phyloP scores from a whole-genome alignment of 805 yeast genomes.

The Kuraishia borneana region DNA sequence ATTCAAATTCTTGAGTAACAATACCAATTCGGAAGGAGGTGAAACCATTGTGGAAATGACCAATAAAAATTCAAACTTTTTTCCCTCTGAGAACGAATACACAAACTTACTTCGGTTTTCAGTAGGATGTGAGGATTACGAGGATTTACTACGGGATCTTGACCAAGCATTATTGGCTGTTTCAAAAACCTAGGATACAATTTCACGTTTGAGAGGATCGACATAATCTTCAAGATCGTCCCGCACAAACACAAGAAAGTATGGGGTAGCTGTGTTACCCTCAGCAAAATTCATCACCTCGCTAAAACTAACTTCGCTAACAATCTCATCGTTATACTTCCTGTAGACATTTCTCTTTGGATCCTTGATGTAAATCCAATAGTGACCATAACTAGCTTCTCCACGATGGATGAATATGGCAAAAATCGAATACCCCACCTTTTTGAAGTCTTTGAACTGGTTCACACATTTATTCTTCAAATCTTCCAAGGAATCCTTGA shows the following conservation, averaged over 20 bases:
- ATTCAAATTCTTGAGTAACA: slow-evolving; percentile 37
- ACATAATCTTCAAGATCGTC: slow-evolving; percentile 46
- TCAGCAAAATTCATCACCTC: slow-evolving; percentile 59
- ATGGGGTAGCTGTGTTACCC: slow-evolving; percentile 87
- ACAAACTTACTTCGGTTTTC: slow-evolving; percentile 31
- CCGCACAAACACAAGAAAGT: slow-evolving; percentile 75
- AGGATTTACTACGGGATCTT: slow-evolving; percentile 38
- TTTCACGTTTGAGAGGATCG: slow-evolving; percentile 51
- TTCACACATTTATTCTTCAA: slow-evolving; percentile 38
- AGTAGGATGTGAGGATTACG: slow-evolving; percentile 41
- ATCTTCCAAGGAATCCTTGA: slow-evolving; percentile 25
- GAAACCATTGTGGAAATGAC: slow-evolving; percentile 42
- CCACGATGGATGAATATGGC: slow-evolving; percentile 94
- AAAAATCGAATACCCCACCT: slow-evolving; percentile 71
- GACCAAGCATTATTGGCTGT: slow-evolving; percentile 22
- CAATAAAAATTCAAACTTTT: slow-evolving; percentile 20
- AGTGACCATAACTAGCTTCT: slow-evolving; percentile 93
- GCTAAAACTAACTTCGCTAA: slow-evolving; percentile 60
- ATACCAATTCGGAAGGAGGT: slow-evolving; percentile 34
- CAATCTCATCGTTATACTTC: slow-evolving; percentile 91
- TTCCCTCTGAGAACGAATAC: slow-evolving; percentile 4
- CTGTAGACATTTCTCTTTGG: slow-evolving; percentile 56
- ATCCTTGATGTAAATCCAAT: slow-evolving; percentile 91
- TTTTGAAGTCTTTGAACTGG: slow-evolving; percentile 52
- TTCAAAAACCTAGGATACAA: background rate